Percentiles rank a stretch among this genome's conserved stretches.
phyloP scores from a whole-genome alignment of 2,329 filamentous ascomycete species.

The Cladosporium sphaerospermum region DNA sequence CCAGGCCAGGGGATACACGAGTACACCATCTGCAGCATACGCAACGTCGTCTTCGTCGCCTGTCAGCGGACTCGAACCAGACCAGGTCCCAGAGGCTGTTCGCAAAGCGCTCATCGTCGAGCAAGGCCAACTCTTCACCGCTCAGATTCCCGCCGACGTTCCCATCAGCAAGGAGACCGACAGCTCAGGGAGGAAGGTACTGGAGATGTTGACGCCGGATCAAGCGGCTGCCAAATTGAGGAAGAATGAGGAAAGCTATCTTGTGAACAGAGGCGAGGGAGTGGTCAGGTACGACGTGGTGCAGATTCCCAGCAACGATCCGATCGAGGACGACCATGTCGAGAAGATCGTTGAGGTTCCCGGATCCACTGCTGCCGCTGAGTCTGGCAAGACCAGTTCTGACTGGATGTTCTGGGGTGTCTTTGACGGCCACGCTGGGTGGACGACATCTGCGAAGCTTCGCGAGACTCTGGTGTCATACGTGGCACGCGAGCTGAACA shows the following conservation, averaged over 20 bases:
- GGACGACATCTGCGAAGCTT: constrained; percentile 95
- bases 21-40: constrained; percentile 17
- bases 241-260: constrained; percentile 83
- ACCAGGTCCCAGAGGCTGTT: constrained; percentile 48
- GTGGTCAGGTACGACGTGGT: constrained; percentile 93
- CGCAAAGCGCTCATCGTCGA: constrained; percentile 74
- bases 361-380: constrained; percentile 49
- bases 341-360: constrained; percentile 96
- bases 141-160: constrained; percentile 75
- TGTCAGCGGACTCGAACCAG: constrained; percentile 16
- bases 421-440: constrained; percentile 95
- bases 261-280: constrained; percentile 81
- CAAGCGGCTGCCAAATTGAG: constrained; percentile 87
- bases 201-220: constrained; percentile 95
- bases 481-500: constrained; percentile 86
- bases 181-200: constrained; percentile 73
- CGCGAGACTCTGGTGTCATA: constrained; percentile 87
- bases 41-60: constrained; percentile 19
- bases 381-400: constrained; percentile 52
- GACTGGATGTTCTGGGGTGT: constrained; percentile 99
- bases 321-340: constrained; percentile 96
- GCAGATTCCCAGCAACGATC: constrained; percentile 91
- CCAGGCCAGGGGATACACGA: constrained; percentile 31
- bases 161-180: constrained; percentile 84
- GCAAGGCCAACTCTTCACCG: constrained; percentile 83